Conservation (phyloP, 495 filamentous ascomycete genomes). For the Xylaria grammica region DNA sequence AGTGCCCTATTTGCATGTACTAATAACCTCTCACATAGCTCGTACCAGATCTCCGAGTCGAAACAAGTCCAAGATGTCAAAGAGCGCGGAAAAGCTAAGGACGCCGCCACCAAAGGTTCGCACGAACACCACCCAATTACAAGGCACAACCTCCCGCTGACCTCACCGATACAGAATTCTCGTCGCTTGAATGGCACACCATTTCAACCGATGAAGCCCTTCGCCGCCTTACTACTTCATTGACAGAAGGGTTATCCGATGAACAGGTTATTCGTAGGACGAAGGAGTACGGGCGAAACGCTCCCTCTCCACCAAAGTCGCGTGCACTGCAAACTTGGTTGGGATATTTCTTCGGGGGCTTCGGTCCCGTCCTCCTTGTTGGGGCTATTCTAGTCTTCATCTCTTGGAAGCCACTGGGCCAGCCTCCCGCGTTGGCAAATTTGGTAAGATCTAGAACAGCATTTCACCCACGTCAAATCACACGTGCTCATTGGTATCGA, state of each 20-base stretch:
- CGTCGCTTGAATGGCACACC: conserved; percentile 61
- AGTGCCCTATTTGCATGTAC: neutral
- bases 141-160: conserved; percentile 20
- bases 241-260: conserved; percentile 54
- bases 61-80: conserved; percentile 46
- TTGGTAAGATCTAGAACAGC: conserved; percentile 37
- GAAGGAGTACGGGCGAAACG: conserved; percentile 65
- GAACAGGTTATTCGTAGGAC: conserved; percentile 54
- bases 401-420: conserved; percentile 70
- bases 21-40: conserved; percentile 36
- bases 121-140: neutral
- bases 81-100: conserved; percentile 43
- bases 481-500: neutral
- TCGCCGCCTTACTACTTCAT: conserved; percentile 56
- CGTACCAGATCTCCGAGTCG: conserved; percentile 58
- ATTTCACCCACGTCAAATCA: neutral
- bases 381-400: conserved; percentile 70
- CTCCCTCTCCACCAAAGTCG: conserved; percentile 62
- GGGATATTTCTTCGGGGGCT: conserved; percentile 74
- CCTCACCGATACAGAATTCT: conserved; percentile 39
- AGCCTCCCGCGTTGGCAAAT: conserved; percentile 68
- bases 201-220: conserved; percentile 59
- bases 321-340: conserved; percentile 61
- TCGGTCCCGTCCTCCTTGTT: conserved; percentile 66
- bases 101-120: conserved; percentile 47